Percentiles rank a stretch among this genome's conserved stretches.
Evolutionary conservation across 2,329 filamentous ascomycete genomes (phyloP).

Genomic region (Botrytis fragariae): DNA sequence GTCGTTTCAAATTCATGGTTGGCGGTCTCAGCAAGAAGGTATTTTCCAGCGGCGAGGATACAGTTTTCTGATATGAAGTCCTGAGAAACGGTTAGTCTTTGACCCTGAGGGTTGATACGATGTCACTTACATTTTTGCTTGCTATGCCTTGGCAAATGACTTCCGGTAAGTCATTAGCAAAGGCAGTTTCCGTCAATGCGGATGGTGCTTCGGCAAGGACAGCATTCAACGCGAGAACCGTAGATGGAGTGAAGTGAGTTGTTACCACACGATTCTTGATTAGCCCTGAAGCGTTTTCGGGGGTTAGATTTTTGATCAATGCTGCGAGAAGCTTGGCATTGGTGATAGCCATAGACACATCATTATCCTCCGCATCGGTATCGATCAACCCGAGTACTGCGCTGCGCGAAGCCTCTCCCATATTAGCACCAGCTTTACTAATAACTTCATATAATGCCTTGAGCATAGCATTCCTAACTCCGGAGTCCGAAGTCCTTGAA

Average conservation of each 20-base stretch:
- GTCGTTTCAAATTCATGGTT: slow-evolving; percentile 71
- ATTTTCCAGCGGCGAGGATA: slow-evolving; percentile 88
- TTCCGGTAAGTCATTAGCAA: slow-evolving; percentile 72
- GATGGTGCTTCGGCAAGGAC: slow-evolving; percentile 78
- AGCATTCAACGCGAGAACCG: slow-evolving; percentile 83
- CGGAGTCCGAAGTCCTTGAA: slow-evolving; percentile 81
- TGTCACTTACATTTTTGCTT: slow-evolving; percentile 67
- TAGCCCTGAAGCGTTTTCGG: slow-evolving; percentile 60
- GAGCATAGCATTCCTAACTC: slow-evolving; percentile 93
- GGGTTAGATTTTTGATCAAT: slow-evolving; percentile 79
- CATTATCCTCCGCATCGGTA: slow-evolving; percentile 71
- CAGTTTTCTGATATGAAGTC: slow-evolving; percentile 85
- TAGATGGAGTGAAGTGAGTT: slow-evolving; percentile 70
- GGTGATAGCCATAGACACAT: slow-evolving; percentile 79
- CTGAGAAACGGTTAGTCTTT: slow-evolving; percentile 44
- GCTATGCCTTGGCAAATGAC: slow-evolving; percentile 76
- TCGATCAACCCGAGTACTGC: slow-evolving; percentile 90
- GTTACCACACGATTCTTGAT: slow-evolving; percentile 76
- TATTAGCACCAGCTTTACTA: slow-evolving; percentile 88
- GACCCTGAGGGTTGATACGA: neutral
- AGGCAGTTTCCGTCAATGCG: slow-evolving; percentile 61
- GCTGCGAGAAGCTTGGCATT: slow-evolving; percentile 88
- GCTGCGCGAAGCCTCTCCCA: slow-evolving; percentile 85
- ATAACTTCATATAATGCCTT: slow-evolving; percentile 96
- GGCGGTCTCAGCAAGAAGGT: slow-evolving; percentile 66